Base-by-base conservation (phyloP, 345 rosid genomes). In the Fremontodendron californicum region DNA sequence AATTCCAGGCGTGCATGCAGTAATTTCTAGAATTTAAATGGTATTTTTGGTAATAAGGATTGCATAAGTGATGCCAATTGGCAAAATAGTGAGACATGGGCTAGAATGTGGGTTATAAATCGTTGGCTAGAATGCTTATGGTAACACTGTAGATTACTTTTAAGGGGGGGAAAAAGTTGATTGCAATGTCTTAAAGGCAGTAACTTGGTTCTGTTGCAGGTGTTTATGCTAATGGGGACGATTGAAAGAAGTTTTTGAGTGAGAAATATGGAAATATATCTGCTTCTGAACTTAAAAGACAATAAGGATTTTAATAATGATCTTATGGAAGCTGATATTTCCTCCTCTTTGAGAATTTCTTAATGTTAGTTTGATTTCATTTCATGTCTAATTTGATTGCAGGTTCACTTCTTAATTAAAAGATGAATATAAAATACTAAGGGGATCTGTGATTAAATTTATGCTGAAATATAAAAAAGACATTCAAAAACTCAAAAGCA, bases 311-410 rank as follows among this genome's bases (percentile, higher is more conserved):
- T 91, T 68, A 64, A 73, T 10, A 85, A 88, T 49, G 92, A 89
- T 81, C 81, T 92, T 37, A 79, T 91, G 88, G 90, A 85, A 78
- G 83, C 87, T 46, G 96, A 92, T 83, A 79, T 94, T n/a, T n/a
- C n/a, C n/a, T n/a, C n/a, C n/a, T n/a, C n/a, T n/a, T n/a, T n/a
- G n/a, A n/a, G n/a, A n/a, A n/a, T n/a, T n/a, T n/a, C n/a, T n/a
- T n/a, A n/a, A n/a, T n/a, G n/a, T n/a, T n/a, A n/a, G n/a, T n/a
- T n/a, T n/a, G n/a, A n/a, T n/a, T n/a, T n/a, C n/a, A n/a, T n/a
- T n/a, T n/a, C n/a, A n/a, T n/a, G n/a, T n/a, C n/a, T n/a, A n/a
- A n/a, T n/a, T n/a, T n/a, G n/a, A n/a, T n/a, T n/a, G n/a, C n/a
- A n/a, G n/a, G n/a, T n/a, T n/a, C n/a, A n/a, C n/a, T n/a, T n/a